Conservation (phyloP, 768 basidiomycete species). For the Inosperma sp. region DNA sequence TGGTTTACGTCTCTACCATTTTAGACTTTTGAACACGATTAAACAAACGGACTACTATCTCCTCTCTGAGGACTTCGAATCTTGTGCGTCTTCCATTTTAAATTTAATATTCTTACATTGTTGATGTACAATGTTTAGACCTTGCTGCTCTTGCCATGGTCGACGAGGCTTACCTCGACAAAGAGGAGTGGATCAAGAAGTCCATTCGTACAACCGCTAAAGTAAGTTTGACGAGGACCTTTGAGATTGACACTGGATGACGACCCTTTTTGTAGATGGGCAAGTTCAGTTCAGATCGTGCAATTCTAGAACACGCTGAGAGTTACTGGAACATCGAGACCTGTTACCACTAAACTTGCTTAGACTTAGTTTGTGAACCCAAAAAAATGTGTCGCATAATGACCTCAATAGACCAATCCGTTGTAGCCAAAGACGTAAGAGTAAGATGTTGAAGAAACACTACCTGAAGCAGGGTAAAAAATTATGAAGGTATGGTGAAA, state of each 20-base stretch:
- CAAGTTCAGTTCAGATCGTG: constrained; percentile 93
- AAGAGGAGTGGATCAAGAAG: constrained; percentile 88
- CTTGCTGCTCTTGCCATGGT: constrained; percentile 81
- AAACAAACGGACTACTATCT: constrained; percentile 75
- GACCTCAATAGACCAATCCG: too few relatives aligned
- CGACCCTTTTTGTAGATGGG: constrained; percentile 62
- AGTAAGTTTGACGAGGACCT: constrained; percentile 29
- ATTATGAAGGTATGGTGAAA: too few relatives aligned
- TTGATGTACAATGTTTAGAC: constrained; percentile 39
- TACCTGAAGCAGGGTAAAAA: too few relatives aligned
- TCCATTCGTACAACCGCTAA: constrained; percentile 79
- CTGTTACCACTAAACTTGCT: too few relatives aligned
- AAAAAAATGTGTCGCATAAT: too few relatives aligned
- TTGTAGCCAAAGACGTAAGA: too few relatives aligned
- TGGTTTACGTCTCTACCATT: constrained; percentile 5
- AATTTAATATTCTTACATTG: not conserved
- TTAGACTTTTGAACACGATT: constrained; percentile 68
- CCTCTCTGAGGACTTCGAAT: constrained; percentile 91
- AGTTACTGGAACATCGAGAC: constrained; percentile 77
- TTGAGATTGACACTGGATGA: not conserved
- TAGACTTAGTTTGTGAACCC: too few relatives aligned
- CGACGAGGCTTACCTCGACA: constrained; percentile 82
- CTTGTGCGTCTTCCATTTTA: constrained; percentile 48
- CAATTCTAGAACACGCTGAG: constrained; percentile 90
- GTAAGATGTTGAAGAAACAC: too few relatives aligned